Percentiles rank a stretch among this genome's conserved stretches.
These are phyloP conservation scores for Entomortierella lignicola DNA, from an alignment of 192 early-diverging fungal species.

Conservation along the genomic window DNA sequence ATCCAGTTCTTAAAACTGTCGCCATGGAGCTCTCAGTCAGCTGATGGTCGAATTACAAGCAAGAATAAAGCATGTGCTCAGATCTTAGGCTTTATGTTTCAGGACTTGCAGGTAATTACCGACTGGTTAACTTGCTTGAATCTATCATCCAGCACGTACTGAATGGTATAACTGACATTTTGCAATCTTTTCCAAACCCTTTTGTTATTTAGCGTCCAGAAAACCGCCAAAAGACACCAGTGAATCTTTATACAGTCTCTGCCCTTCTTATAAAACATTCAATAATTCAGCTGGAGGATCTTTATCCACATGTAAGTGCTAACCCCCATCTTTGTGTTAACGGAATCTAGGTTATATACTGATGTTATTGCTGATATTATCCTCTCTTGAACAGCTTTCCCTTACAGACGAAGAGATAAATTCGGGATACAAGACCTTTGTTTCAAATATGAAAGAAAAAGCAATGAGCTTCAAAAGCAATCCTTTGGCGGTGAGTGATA, in stretches of 20 bases:
- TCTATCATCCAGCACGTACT: too few species aligned
- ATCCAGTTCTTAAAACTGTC: conserved; percentile 69
- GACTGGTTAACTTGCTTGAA: too few species aligned
- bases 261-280: conserved; percentile 32
- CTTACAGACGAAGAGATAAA: conserved; percentile 65
- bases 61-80: conserved; percentile 62
- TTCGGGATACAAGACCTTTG: conserved; percentile 58
- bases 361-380: background rate
- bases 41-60: background rate
- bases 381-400: conserved; percentile 44
- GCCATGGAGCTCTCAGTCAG: conserved; percentile 52
- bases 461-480: conserved; percentile 57
- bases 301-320: conserved; percentile 69
- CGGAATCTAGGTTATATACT: background rate
- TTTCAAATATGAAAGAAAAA: conserved; percentile 54
- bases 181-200: background rate
- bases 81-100: conserved; percentile 83
- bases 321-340: background rate
- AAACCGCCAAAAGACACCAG: conserved; percentile 64
- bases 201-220: conserved; percentile 57
- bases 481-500: conserved; percentile 51
- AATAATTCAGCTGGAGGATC: conserved; percentile 61
- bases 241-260: conserved; percentile 24
- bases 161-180: background rate
- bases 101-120: conserved; percentile 60